Evolutionary conservation across 208 protist genomes (phyloP).

Genomic region (Leishmania mexicana): DNA sequence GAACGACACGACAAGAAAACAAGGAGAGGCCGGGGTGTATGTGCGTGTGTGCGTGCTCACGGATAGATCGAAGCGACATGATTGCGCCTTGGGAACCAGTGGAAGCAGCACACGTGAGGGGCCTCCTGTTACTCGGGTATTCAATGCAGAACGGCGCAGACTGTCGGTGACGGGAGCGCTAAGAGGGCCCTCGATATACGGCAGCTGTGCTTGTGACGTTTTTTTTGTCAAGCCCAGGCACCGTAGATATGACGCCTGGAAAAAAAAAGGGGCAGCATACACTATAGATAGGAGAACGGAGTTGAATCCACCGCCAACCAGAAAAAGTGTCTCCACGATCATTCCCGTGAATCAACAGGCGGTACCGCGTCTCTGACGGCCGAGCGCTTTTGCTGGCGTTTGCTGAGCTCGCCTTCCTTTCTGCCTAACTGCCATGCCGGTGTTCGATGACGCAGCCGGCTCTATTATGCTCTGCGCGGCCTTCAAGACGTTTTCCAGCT

Average conservation of each 20-base stretch:
- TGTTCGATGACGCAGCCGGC: not conserved
- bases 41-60: not conserved
- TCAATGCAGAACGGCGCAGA: not conserved
- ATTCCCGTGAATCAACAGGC: not conserved
- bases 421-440: not conserved
- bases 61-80: not conserved
- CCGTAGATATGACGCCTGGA: not conserved
- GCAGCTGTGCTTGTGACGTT: not conserved
- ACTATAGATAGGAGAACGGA: not conserved
- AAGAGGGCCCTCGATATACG: not conserved
- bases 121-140: not conserved
- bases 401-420: too few relatives aligned
- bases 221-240: not conserved
- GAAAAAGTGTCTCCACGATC: not conserved
- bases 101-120: not conserved
- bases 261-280: not conserved
- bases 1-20: not conserved
- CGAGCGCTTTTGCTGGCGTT: not conserved
- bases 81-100: not conserved
- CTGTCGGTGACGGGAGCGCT: not conserved
- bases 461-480: not conserved
- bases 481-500: not conserved
- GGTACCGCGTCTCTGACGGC: not conserved
- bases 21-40: not conserved
- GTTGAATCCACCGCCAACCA: not conserved